Evolutionary conservation across 805 yeast genomes (phyloP).

Genomic region (Jamesozyma piceae): DNA sequence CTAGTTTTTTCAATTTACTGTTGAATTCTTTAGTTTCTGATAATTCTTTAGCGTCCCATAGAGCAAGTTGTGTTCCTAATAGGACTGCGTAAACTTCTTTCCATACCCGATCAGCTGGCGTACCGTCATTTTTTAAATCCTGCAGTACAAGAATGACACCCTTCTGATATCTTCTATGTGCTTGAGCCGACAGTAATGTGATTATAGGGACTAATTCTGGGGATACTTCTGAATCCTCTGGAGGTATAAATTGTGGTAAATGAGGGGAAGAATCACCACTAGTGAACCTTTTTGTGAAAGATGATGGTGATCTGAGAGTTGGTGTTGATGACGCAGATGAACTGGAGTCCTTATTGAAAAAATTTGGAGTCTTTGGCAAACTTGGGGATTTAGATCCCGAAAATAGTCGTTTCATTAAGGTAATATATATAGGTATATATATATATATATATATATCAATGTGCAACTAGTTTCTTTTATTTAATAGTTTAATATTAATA

Average conservation of each 20-base stretch:
- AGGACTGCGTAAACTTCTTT: conserved; percentile 84
- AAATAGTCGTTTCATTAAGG: conserved; percentile 21
- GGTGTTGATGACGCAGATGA: conserved; percentile 2
- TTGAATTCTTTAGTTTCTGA: conserved; percentile 30
- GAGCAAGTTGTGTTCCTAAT: conserved; percentile 82
- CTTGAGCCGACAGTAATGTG: conserved; percentile 62
- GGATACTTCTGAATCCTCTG: conserved; percentile 13
- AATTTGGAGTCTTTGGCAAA: conserved; percentile 21
- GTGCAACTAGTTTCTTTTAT: background rate
- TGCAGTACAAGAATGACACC: conserved; percentile 67
- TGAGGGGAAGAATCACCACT: conserved; percentile 7
- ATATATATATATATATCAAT: background rate
- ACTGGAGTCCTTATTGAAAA: conserved; percentile 12
- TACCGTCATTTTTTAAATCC: conserved; percentile 75
- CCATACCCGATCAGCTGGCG: conserved; percentile 80
- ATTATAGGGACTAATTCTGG: conserved; percentile 56
- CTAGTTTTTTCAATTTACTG: conserved; percentile 36
- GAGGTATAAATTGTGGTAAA: conserved; percentile 3
- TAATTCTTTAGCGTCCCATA: conserved; percentile 74
- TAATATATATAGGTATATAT: background rate
- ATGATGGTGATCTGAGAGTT: conserved; percentile 1
- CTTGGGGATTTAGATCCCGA: conserved; percentile 22
- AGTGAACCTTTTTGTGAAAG: conserved; percentile 6
- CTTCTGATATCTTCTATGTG: conserved; percentile 64
- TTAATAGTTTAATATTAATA: background rate